Conservation (phyloP, 441 rosid species). For the Lepidium campestre region DNA sequence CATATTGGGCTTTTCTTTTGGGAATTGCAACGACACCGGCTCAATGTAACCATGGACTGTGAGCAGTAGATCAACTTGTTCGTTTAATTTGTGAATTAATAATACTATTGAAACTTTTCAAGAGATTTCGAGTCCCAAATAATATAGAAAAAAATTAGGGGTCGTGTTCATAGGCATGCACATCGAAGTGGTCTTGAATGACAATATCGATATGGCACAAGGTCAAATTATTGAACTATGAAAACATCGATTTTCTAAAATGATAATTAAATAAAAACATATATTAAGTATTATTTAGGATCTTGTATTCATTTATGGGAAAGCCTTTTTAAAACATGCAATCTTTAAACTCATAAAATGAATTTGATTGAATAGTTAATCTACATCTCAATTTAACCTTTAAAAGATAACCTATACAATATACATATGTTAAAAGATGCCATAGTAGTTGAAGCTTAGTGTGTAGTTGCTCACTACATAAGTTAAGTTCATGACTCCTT, state of each 20-base stretch:
- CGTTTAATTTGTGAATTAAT: background rate
- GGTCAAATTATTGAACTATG: background rate
- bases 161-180: background rate
- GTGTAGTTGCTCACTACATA: constrained; percentile 24
- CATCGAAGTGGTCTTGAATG: background rate
- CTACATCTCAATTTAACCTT: background rate
- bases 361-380: background rate
- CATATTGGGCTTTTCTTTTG: constrained; percentile 1
- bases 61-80: background rate
- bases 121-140: background rate
- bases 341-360: background rate
- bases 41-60: background rate
- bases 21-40: background rate
- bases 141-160: background rate
- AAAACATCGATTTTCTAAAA: background rate
- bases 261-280: background rate
- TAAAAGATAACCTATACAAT: background rate
- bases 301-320: background rate
- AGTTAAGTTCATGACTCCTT: constrained; percentile 24
- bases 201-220: background rate
- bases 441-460: constrained; percentile 14
- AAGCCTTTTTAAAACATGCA: background rate
- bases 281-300: background rate
- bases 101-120: background rate
- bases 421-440: background rate